Base-by-base conservation (phyloP, 2,329 filamentous ascomycete genomes). In the Trichoderma sp. region DNA sequence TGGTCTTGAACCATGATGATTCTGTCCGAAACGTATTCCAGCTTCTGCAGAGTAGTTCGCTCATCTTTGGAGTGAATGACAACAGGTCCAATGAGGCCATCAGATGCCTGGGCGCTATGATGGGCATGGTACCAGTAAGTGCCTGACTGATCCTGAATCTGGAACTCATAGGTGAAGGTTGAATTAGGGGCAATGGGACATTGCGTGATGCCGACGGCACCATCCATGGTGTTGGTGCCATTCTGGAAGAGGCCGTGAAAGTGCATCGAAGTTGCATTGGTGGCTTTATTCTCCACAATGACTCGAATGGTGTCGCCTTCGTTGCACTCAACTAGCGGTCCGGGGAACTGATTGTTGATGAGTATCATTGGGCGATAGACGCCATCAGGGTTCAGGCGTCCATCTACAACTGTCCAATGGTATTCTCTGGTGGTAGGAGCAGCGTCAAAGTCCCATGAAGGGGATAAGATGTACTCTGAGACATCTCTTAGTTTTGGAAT, bases 221-320 rank as follows among this genome's bases (percentile, higher is more conserved):
- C 92, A 73, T 94, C 91, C 89, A 92, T 92, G 67, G 84, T 84
- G 68, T 88, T 92, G 0, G 90, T 91, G 12, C 90, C 90, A 71
- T 92, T 92, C 74, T 93, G 90, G 74, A 88, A 92, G 70, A 94
- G 83, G 17, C 92, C 92, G 72, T 94, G 92, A 76, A 91, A 94
- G 75, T 94, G 92, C 5, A 94, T 82, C 42, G 84, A 86, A 9
- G 89, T 90, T 13, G 84, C 86, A 71, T 93, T 91, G 13, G 82
- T 80, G 0, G 90, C 86, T 25, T 85, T 82, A 72, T 94, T 94
- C 71, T 87, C 80, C 60, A 93, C 82, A 35, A 91, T 87, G 52
- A 93, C 86, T 4, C 92, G 77, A 9, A 95, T 77, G 1, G 84
- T 87, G 72, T 95, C 92, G 22, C 90, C 91, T 70, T 91, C 88